phyloP scores from a whole-genome alignment of 495 filamentous ascomycete genomes.

The Aspergillus haitiensis region DNA sequence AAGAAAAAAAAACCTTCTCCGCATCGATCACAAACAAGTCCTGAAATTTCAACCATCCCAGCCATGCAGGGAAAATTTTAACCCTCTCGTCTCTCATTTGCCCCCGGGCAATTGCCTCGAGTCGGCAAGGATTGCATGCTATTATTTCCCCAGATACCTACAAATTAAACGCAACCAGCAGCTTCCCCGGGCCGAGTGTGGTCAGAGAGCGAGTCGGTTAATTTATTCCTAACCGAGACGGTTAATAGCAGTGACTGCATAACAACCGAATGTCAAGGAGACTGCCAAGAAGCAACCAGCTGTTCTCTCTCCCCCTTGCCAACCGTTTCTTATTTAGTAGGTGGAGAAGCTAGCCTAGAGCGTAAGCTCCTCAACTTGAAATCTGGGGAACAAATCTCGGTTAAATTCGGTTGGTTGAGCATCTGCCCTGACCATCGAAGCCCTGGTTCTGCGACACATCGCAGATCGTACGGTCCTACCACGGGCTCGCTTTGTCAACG shows the following conservation, averaged over 20 bases:
- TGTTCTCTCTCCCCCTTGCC: background rate
- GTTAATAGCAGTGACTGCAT: background rate
- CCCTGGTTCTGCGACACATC: background rate
- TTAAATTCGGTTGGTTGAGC: constrained; percentile 10
- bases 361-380: background rate
- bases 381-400: constrained; percentile 20
- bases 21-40: too few species aligned
- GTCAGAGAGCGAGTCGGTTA: constrained; percentile 10
- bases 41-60: too few species aligned
- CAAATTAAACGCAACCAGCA: background rate
- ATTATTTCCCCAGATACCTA: constrained; percentile 5
- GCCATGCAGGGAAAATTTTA: too few species aligned
- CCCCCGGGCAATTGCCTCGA: constrained; percentile 7
- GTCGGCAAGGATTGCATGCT: constrained; percentile 6
- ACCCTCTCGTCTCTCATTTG: background rate
- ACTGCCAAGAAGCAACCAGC: background rate
- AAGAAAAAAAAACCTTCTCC: background rate
- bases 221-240: constrained; percentile 9
- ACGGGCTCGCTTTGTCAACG: constrained; percentile 3
- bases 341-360: background rate
- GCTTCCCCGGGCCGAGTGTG: background rate
- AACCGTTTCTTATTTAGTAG: background rate
- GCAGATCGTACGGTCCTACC: constrained; percentile 9
- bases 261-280: constrained; percentile 12
- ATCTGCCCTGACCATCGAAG: background rate